Evolutionary conservation across 129 eudicot species (phyloP), one percentile per base, ranked within the genome.

Genomic region (Pulicaria dysenterica): DNA sequence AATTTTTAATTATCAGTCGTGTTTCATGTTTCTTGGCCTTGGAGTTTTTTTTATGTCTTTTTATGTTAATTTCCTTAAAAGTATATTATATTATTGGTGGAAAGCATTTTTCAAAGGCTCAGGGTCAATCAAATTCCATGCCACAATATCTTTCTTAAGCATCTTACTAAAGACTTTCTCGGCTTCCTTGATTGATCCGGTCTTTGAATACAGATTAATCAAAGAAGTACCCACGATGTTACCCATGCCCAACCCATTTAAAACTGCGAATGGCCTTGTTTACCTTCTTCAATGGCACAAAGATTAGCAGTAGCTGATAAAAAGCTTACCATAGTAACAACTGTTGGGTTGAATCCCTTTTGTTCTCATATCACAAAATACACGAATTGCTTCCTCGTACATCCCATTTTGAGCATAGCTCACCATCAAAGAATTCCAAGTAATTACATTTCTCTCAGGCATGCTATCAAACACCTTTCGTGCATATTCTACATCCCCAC

Each of bases 41-140:
- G n/a, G n/a, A n/a, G n/a, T n/a, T n/a, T n/a, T n/a, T n/a, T n/a
- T n/a, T n/a, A n/a, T n/a, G n/a, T n/a, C n/a, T n/a, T n/a, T n/a
- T n/a, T n/a, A n/a, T n/a, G n/a, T n/a, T n/a, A n/a, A n/a, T n/a
- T n/a, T n/a, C n/a, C n/a, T n/a, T n/a, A n/a, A n/a, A n/a, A n/a
- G n/a, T n/a, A n/a, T n/a, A n/a, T n/a, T n/a, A n/a, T n/a, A n/a
- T n/a, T n/a, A n/a, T n/a, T n/a, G n/a, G n/a, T n/a, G n/a, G n/a
- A n/a, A n/a, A n/a, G n/a, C n/a, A n/a, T n/a, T n/a, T n/a, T n/a
- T n/a, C n/a, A n/a, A n/a, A n/a, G n/a, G n/a, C n/a, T n/a, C n/a
- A n/a, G n/a, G n/a, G n/a, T n/a, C n/a, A n/a, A 86, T 77, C 80
- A 86, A 79, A 59, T 89, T 89, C 96, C 96, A 89, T n/a, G 96